Percentiles rank a stretch among this genome's conserved stretches.
These are phyloP conservation scores for Colletotrichum sublineola DNA, from an alignment of 2,329 filamentous ascomycete genomes.

Conservation along the genomic window DNA sequence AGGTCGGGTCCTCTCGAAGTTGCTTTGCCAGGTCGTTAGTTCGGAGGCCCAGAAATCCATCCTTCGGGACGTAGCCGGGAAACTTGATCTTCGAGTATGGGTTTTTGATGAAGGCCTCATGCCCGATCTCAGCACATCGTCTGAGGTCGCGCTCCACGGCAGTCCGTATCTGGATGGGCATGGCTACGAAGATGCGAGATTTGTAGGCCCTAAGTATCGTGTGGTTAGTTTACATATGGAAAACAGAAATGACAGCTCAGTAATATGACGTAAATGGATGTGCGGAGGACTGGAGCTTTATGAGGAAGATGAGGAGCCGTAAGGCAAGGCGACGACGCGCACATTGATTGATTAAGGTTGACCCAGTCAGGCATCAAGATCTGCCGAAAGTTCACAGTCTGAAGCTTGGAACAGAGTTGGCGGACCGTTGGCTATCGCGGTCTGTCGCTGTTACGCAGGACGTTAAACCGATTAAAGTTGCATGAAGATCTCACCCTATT, in stretches of 20 bases:
- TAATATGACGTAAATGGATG: neutral
- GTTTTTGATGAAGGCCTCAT: constrained; percentile 9
- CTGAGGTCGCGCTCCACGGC: neutral
- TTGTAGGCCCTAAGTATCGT: neutral
- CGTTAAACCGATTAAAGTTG: neutral
- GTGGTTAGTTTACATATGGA: neutral
- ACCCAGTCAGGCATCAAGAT: neutral
- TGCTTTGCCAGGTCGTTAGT: constrained; percentile 43
- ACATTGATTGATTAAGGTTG: neutral
- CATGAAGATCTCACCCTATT: neutral
- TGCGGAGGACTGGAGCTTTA: neutral
- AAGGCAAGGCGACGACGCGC: neutral
- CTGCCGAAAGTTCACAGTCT: neutral
- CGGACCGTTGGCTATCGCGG: neutral
- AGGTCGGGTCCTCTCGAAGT: constrained; percentile 21
- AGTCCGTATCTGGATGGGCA: constrained; percentile 28
- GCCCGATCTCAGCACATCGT: constrained; percentile 14
- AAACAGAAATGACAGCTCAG: neutral
- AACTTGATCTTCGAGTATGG: constrained; percentile 42
- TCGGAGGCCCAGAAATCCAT: constrained; percentile 42
- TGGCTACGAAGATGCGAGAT: neutral
- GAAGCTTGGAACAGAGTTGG: neutral
- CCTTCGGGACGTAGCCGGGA: constrained; percentile 49
- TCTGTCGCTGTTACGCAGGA: neutral
- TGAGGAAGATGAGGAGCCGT: neutral